Conservation (phyloP, 1,284 basidiomycete species). For the Rhodotorula mucilaginosa region DNA sequence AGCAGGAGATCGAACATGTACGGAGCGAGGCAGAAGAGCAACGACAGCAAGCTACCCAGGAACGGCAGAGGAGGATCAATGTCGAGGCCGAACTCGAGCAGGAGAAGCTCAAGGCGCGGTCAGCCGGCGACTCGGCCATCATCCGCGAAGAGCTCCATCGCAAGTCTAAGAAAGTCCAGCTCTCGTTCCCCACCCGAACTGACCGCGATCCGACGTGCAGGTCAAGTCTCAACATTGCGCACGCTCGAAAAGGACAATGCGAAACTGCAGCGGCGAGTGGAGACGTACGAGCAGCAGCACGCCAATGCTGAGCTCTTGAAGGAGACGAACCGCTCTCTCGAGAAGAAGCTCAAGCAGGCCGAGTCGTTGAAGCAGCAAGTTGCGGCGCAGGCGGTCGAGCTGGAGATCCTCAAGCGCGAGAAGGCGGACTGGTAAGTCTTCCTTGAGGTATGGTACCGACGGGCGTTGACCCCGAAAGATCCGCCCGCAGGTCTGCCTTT, state of each 20-base stretch:
- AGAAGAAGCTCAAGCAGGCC: constrained; percentile 57
- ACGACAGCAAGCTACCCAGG: background rate
- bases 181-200: background rate
- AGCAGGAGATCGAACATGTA: constrained; percentile 26
- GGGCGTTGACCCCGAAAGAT: background rate
- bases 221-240: constrained; percentile 55
- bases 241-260: constrained; percentile 64
- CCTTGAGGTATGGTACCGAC: too few species aligned
- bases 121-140: constrained; percentile 20
- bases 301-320: constrained; percentile 65
- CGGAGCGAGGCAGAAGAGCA: constrained; percentile 9
- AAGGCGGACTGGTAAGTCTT: constrained; percentile 49
- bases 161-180: background rate
- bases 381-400: constrained; percentile 61
- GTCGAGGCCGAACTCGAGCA: constrained; percentile 30
- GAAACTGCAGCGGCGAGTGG: constrained; percentile 59
- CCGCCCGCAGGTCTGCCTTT: constrained; percentile 27
- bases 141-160: constrained; percentile 37
- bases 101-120: constrained; percentile 16
- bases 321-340: constrained; percentile 68
- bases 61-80: constrained; percentile 17
- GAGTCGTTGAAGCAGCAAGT: constrained; percentile 62
- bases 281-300: constrained; percentile 58
- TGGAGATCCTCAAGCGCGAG: constrained; percentile 58
- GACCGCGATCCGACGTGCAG: background rate